Conservation (phyloP, 2,329 filamentous ascomycete genomes). For the Talaromyces atroroseus region DNA sequence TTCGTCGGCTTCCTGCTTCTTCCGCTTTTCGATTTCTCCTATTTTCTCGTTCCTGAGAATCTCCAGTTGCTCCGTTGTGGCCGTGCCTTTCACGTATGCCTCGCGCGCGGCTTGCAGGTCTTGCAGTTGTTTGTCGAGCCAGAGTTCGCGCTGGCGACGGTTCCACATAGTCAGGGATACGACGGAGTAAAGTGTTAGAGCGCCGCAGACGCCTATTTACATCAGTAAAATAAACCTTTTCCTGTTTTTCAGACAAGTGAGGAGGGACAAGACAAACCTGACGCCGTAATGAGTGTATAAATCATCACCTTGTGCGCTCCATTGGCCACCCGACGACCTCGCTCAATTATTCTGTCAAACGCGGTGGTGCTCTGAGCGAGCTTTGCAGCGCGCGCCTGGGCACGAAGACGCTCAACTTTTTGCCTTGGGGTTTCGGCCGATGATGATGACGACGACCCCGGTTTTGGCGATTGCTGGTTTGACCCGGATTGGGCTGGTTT, state of each 20-base stretch:
- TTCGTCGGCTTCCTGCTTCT: slow-evolving; percentile 35
- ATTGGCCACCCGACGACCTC: slow-evolving; percentile 55
- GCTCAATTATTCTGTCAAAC: slow-evolving; percentile 50
- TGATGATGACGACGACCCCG: slow-evolving; percentile 21
- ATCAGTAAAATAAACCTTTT: not conserved
- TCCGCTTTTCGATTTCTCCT: slow-evolving; percentile 36
- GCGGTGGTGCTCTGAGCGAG: slow-evolving; percentile 53
- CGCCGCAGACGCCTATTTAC: slow-evolving; percentile 51
- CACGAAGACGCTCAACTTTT: slow-evolving; percentile 62
- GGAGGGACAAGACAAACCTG: slow-evolving; percentile 42
- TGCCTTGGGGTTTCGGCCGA: slow-evolving; percentile 57
- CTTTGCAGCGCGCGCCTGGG: slow-evolving; percentile 62
- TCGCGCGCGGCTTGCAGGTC: slow-evolving; percentile 38
- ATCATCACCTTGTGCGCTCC: slow-evolving; percentile 56
- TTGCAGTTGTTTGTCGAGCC: slow-evolving; percentile 48
- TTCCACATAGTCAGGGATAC: slow-evolving; percentile 64
- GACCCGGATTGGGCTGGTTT: not conserved
- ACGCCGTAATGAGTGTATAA: slow-evolving; percentile 55
- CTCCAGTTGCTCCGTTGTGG: slow-evolving; percentile 38
- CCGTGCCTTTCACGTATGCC: slow-evolving; percentile 36
- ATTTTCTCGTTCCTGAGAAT: slow-evolving; percentile 42
- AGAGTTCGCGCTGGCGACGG: slow-evolving; percentile 58
- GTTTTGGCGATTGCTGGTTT: slow-evolving; percentile 10
- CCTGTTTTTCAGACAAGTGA: not conserved
- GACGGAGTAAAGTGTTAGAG: slow-evolving; percentile 59